Base-by-base conservation (phyloP, 2,329 filamentous ascomycete species). In the Didymella pomorum region DNA sequence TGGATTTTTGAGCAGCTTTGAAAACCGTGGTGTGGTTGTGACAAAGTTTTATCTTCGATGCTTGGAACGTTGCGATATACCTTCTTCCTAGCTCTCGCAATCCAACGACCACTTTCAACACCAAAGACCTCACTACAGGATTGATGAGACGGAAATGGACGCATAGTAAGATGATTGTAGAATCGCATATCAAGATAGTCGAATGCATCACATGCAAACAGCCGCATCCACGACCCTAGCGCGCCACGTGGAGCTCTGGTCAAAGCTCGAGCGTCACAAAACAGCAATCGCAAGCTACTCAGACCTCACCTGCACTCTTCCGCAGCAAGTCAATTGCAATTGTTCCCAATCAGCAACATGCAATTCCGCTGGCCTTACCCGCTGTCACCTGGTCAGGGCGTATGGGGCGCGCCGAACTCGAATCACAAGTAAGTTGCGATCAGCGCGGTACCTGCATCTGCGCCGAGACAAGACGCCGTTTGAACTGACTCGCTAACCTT, bases 381-480 rank as follows among this genome's bases (percentile, higher is more conserved):
- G 1, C 35, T 64, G 4, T 55, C 56, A 12, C 69, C 67, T 6
- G 62, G 56, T 4, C 25, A 37, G 10, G 72, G 71, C 18, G 67
- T 54, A 12, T 75, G 67, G 66, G 72, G 71, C 16, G 60, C 63
- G 7, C 64, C 64, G 18, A 73, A 65, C 39, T 74, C 72, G 29
- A 75, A 75, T 51, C 70, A 72, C 56, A 75, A 74, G 71, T 74
- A 53, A 69, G 71, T 71, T 33, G 20, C 53, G 18, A 56, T 39
- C 39, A 12, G 44, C 46, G 23, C 20, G 16, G 58, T 56, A 46
- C 53, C 58, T 56, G 52, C 47, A 58, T 52, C 25, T 39, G 43
- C 42, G 58, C 47, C 44, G 52, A 49, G 39, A 52, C 31, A 42
- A 28, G 33, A 39, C 28, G 45, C 37, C n/a, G 43, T 39, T n/a